These are phyloP conservation scores for Asterella californica DNA, from an alignment of 225 moss, liverwort and hornwort species.

Conservation along the genomic window DNA sequence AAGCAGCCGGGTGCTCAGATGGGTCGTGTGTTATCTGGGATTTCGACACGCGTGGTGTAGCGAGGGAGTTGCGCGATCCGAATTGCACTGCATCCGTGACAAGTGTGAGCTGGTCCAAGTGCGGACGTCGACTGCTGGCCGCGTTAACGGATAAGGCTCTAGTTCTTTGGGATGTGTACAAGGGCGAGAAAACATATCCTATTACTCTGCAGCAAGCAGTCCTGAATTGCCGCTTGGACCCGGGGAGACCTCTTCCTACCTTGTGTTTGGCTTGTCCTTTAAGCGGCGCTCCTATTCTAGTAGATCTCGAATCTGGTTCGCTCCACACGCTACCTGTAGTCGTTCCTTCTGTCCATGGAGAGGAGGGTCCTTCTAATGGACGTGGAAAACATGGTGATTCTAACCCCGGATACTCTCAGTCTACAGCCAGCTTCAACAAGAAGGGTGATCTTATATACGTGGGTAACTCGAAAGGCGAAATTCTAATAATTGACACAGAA, in stretches of 20 bases:
- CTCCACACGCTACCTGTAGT: constrained; percentile 67
- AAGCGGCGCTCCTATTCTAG: constrained; percentile 76
- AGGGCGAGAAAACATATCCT: constrained; percentile 53
- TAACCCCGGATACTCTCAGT: constrained; percentile 70
- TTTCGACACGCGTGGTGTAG: constrained; percentile 97
- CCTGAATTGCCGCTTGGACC: constrained; percentile 79
- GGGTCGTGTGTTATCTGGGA: constrained; percentile 94
- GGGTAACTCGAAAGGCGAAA: constrained; percentile 92
- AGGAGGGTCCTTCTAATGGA: constrained; percentile 51
- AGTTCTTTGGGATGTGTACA: constrained; percentile 89
- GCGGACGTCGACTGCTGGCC: constrained; percentile 85
- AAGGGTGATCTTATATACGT: constrained; percentile 93
- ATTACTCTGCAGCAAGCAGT: constrained; percentile 68
- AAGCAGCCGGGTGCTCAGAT: constrained; percentile 83
- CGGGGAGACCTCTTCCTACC: constrained; percentile 64
- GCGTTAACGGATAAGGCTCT: constrained; percentile 75
- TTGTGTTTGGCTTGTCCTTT: constrained; percentile 84
- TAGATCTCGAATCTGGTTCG: constrained; percentile 51
- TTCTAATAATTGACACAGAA: constrained; percentile 70
- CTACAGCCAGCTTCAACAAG: constrained; percentile 94
- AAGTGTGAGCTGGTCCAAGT: constrained; percentile 99
- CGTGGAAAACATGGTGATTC: constrained; percentile 79
- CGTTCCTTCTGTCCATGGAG: constrained; percentile 53
- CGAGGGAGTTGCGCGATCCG: constrained; percentile 82
- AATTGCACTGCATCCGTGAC: constrained; percentile 57